These are phyloP conservation scores for Ilyonectria sp. DNA, from an alignment of 2,329 filamentous ascomycete species.

Conservation along the genomic window DNA sequence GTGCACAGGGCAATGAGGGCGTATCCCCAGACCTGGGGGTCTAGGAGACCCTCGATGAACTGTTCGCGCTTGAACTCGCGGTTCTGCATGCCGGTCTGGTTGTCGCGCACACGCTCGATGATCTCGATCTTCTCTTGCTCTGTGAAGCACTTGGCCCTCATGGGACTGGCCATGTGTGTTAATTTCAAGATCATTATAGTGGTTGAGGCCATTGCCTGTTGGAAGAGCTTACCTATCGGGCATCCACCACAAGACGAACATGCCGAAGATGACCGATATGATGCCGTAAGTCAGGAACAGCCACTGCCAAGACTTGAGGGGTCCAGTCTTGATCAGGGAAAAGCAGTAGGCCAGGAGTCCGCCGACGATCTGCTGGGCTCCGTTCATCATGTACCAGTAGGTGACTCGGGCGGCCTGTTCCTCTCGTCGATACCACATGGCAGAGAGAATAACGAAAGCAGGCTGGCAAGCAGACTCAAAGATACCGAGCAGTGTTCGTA, in stretches of 20 bases:
- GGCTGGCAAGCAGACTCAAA: constrained; percentile 81
- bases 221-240: constrained; percentile 66
- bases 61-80: constrained; percentile 63
- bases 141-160: constrained; percentile 79
- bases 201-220: neutral
- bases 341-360: constrained; percentile 79
- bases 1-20: constrained; percentile 78
- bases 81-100: constrained; percentile 75
- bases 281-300: constrained; percentile 78
- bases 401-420: constrained; percentile 78
- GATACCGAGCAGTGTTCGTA: constrained; percentile 78
- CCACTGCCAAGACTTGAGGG: constrained; percentile 77
- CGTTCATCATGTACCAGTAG: constrained; percentile 87
- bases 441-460: constrained; percentile 75
- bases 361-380: constrained; percentile 79
- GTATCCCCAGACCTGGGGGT: constrained; percentile 79
- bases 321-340: constrained; percentile 65
- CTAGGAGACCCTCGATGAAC: constrained; percentile 67
- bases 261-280: constrained; percentile 74
- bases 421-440: constrained; percentile 80
- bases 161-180: constrained; percentile 60
- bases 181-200: too few species aligned
- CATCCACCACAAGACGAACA: constrained; percentile 75
- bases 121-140: constrained; percentile 77
- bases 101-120: constrained; percentile 72